Percentiles rank a stretch among this genome's conserved stretches.
These are phyloP conservation scores for Kuraishia molischiana DNA, from an alignment of 805 yeast genomes.

Conservation along the genomic window DNA sequence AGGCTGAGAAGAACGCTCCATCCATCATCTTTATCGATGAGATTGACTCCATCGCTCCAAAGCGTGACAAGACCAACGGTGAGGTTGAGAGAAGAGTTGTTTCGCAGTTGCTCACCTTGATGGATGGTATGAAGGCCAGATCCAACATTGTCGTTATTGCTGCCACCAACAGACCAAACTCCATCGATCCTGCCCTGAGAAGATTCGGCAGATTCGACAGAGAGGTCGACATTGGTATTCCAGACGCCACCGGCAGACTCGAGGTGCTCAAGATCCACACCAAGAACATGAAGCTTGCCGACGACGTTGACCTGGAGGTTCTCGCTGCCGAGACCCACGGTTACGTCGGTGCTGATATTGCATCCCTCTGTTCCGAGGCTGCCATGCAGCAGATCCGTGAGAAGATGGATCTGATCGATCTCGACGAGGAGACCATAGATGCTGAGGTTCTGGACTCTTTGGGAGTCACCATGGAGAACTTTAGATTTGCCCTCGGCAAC, in stretches of 20 bases:
- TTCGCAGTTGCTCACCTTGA: slow-evolving; percentile 90
- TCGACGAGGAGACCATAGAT: slow-evolving; percentile 93
- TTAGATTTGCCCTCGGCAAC: slow-evolving; percentile 94
- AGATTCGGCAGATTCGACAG: slow-evolving; percentile 82
- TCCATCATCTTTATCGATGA: slow-evolving; percentile 97
- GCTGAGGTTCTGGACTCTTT: slow-evolving; percentile 93
- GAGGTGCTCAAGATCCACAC: slow-evolving; percentile 97
- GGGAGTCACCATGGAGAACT: slow-evolving; percentile 98
- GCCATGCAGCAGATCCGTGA: slow-evolving; percentile 99
- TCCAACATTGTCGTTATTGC: slow-evolving; percentile 97
- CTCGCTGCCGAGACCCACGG: slow-evolving; percentile 98
- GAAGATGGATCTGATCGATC: slow-evolving; percentile 95
- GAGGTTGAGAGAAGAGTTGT: slow-evolving; percentile 99
- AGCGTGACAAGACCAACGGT: slow-evolving; percentile 99
- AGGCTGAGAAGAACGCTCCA: slow-evolving; percentile 98
- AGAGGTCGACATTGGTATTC: slow-evolving; percentile 84
- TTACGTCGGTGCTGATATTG: slow-evolving; percentile 98
- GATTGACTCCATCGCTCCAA: slow-evolving; percentile 98
- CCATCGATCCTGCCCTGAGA: slow-evolving; percentile 79
- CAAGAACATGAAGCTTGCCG: slow-evolving; percentile 94
- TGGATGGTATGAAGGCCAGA: slow-evolving; percentile 99
- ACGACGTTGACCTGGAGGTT: slow-evolving; percentile 90
- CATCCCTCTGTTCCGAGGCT: slow-evolving; percentile 98
- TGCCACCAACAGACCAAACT: slow-evolving; percentile 86
- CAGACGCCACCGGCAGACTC: slow-evolving; percentile 97